Conservation (phyloP, 2,329 filamentous ascomycete species). For the Fonsecaea nubica region DNA sequence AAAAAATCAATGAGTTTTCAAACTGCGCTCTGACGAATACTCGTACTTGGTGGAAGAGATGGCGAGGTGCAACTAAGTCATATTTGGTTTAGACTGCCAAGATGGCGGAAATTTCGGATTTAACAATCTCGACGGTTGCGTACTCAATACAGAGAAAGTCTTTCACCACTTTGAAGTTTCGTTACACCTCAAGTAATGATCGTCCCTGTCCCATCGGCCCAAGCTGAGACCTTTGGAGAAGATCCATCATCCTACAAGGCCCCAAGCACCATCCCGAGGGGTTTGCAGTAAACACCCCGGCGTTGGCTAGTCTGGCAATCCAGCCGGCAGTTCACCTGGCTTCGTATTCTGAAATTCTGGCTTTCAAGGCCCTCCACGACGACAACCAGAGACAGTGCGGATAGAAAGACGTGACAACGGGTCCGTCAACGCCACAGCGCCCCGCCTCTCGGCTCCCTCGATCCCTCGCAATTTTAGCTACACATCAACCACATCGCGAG, state of each 20-base stretch:
- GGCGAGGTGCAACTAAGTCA: not conserved
- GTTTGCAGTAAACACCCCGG: not conserved
- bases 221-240: constrained; percentile 3
- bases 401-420: not conserved
- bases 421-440: not conserved
- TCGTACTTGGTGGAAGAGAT: not conserved
- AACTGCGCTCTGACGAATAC: not conserved
- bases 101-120: not conserved
- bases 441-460: constrained; percentile 2
- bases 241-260: not conserved
- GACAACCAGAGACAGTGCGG: constrained; percentile 1
- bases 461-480: constrained; percentile 20
- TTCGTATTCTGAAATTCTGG: not conserved
- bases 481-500: not conserved
- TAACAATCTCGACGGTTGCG: not conserved
- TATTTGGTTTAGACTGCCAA: not conserved
- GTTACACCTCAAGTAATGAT: not conserved
- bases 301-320: not conserved
- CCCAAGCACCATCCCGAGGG: not conserved
- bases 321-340: not conserved
- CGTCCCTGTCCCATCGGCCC: not conserved
- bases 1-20: not conserved
- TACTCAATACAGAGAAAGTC: not conserved
- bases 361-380: not conserved
- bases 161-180: not conserved